Evolutionary conservation across 768 basidiomycete genomes (phyloP), one percentile per base, ranked within the genome.

Genomic region (Panellus pusillus): DNA sequence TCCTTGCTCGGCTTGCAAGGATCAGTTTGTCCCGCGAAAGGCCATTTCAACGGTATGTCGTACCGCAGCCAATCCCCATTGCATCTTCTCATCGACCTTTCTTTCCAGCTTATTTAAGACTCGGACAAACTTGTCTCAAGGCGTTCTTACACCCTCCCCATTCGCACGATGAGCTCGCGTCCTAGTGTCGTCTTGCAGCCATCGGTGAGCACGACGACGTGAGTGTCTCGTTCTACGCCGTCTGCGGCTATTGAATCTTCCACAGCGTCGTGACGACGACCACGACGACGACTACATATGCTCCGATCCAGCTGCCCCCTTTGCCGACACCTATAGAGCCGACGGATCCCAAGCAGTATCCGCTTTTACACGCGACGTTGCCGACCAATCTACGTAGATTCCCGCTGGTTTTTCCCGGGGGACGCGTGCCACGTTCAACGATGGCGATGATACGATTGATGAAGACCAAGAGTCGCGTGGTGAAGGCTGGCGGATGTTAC

Each of bases 251-350:
- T 61, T 60, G 55, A 52, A 45, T 60, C 55, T 54, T 58, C 38
- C 61, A 35, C 65, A 93, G 91, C 49, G 89, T 93, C 63, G 87
- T 91, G 62, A 93, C 91, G 44, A 93, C 89, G n/a, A 93, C 92
- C 1, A 91, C 89, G 0, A 93, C 92, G 2, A 93, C 91, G 1
- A 93, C 92, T 2, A 84, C 87, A 11, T 92, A 93, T 73, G 87
- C 91, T 50, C 91, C 91, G n/a, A 91, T 93, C 58, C 86, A 83
- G 36, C 68, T 93, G 2, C 91, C 91, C 1, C 72, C 86, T 8
- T 70, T 93, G 2, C 89, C 91, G 9, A 72, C 84, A 3, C 89
- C 88, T 3, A 70, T 79, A 0, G 79, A 83, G 9, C 88, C 89
- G 18, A 87, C 85, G 62, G 87, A 92, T 67, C 79, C 86, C 7